phyloP scores from a whole-genome alignment of 2,329 filamentous ascomycete genomes.

The Paracamarosporium sp. region DNA sequence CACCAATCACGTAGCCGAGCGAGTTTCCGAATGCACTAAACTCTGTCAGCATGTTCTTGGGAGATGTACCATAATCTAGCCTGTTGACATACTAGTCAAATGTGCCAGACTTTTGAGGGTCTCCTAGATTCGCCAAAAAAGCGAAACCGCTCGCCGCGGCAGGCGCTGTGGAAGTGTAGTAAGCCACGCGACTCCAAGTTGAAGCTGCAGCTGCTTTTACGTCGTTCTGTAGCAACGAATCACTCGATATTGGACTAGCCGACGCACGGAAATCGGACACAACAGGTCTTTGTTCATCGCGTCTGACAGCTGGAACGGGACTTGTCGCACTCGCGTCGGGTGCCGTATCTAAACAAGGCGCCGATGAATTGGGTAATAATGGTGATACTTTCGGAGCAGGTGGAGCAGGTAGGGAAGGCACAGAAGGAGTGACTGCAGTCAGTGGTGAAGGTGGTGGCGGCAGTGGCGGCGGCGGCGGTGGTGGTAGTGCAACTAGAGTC shows the following conservation, averaged over 20 bases:
- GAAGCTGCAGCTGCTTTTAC: constrained; percentile 23
- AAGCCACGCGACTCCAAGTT: constrained; percentile 54
- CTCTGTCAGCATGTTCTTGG: constrained; percentile 9
- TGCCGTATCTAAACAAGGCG: background rate
- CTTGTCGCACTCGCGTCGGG: background rate
- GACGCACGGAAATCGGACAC: background rate
- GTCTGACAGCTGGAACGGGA: background rate
- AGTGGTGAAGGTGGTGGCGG: background rate
- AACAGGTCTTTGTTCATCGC: background rate
- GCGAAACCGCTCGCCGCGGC: constrained; percentile 58
- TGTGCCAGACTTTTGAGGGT: constrained; percentile 59
- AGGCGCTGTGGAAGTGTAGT: constrained; percentile 53
- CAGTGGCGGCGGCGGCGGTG: background rate
- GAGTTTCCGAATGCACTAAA: constrained; percentile 62
- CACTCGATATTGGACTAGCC: background rate
- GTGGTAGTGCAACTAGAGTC: background rate
- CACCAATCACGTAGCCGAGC: constrained; percentile 60
- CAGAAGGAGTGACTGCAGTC: background rate
- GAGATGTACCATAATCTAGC: background rate
- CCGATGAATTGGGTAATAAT: background rate
- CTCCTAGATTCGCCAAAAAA: constrained; percentile 66
- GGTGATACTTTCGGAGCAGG: background rate
- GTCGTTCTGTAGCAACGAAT: background rate
- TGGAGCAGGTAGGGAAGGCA: background rate
- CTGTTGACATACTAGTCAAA: constrained; percentile 54